Evolutionary conservation across 2,329 filamentous ascomycete species (phyloP).

Genomic region (Nemania bipapillata): DNA sequence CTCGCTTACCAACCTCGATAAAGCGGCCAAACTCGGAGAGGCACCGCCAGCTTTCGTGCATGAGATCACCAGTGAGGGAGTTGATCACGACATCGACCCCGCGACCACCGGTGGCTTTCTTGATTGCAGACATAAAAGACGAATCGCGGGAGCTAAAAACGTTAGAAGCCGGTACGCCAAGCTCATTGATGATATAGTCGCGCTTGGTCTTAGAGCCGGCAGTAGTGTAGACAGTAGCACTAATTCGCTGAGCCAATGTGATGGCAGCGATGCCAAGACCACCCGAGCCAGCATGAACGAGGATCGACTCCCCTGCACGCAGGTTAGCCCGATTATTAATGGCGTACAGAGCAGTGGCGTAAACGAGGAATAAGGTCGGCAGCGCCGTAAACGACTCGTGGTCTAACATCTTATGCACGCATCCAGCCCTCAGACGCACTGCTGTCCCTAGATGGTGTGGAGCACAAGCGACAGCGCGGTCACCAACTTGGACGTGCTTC

Average conservation of each 20-base stretch:
- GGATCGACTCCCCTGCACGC: slow-evolving; percentile 45
- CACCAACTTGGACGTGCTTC: slow-evolving; percentile 40
- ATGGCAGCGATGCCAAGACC: slow-evolving; percentile 54
- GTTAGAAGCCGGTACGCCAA: slow-evolving; percentile 46
- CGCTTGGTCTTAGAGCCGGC: slow-evolving; percentile 39
- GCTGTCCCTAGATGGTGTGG: slow-evolving; percentile 45
- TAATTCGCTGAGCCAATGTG: slow-evolving; percentile 47
- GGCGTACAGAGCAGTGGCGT: slow-evolving; percentile 50
- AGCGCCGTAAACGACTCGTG: slow-evolving; percentile 41
- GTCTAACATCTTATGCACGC: slow-evolving; percentile 38
- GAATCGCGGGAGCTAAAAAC: slow-evolving; percentile 51
- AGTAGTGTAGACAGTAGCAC: slow-evolving; percentile 51
- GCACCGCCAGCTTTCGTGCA: slow-evolving; percentile 48
- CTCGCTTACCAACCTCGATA: slow-evolving; percentile 55
- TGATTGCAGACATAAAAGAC: slow-evolving; percentile 46
- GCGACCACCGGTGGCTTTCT: slow-evolving; percentile 16
- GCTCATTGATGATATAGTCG: slow-evolving; percentile 43
- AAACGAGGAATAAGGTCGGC: slow-evolving; percentile 44
- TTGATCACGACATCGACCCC: slow-evolving; percentile 38
- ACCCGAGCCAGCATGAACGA: slow-evolving; percentile 54
- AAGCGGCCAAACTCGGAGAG: slow-evolving; percentile 51
- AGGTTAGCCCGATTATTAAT: slow-evolving; percentile 48
- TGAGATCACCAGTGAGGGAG: slow-evolving; percentile 27
- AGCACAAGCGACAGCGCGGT: slow-evolving; percentile 46
- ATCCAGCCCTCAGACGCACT: slow-evolving; percentile 45